Evolutionary conservation across 2,329 filamentous ascomycete species (phyloP), one percentile per base, ranked within the genome.

Genomic region (Colletotrichum euphorbiae): DNA sequence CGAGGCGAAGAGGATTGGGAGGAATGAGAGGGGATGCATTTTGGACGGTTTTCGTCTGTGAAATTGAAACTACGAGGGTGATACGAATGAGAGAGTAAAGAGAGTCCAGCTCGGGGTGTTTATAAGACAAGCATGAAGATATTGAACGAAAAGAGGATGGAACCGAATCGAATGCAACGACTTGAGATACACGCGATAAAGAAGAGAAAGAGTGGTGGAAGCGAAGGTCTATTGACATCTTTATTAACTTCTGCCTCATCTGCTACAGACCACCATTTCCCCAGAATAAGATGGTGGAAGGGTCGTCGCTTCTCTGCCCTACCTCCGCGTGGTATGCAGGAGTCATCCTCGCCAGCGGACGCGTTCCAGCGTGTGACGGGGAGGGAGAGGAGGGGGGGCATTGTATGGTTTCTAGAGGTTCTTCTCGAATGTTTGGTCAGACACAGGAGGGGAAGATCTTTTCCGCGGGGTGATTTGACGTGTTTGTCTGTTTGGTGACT

Each of bases 1-100:
- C 13, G 60, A 24, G 11, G 65, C 65, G 52, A 70, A 51, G 60
- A 70, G 60, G 61, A 65, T 56, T 1, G 66, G 24, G 52, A 61
- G 58, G 24, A 52, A 33, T 0, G 46, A 60, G 48, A 50, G 66
- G 40, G 45, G 17, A 17, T 52, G 58, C 64, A 67, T 67, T 1
- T 19, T 51, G 28, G 51, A 21, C 2, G 2, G 8, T 24, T 24
- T 24, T 24, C 24, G 24, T 24, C 24, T 24, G 15, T 2, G 2
- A n/a, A 17, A 11, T n/a, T 28, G 28, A 28, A 7, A 1, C 28
- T 28, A 28, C 28, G 28, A 6, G 2, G 28, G 28, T 28, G 28
- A 28, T 28, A 8, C 6, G 33, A 33, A 6, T 28, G 28, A 28
- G 7, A 28, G 28, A 28, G 28, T 8, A 8, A 33, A 6, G 31